A percentile compares a stretch with the other conserved stretches of the same genome.
These are phyloP conservation scores for Vitis labrusca DNA, from an alignment of 164 flowering plant genomes.

Conservation along the genomic window DNA sequence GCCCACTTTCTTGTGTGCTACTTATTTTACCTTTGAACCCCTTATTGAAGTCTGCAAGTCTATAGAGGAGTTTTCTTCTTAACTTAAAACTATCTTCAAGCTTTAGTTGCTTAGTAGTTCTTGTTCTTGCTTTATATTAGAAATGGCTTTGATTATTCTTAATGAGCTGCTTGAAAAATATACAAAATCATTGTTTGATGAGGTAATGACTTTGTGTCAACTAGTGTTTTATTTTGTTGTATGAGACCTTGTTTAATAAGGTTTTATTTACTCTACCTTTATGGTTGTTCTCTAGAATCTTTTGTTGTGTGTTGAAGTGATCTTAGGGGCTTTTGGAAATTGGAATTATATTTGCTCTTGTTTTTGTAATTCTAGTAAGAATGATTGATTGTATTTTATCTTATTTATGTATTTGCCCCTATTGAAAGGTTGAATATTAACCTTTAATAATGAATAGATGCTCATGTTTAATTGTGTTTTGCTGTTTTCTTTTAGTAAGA, in stretches of 20 bases:
- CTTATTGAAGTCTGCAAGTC: background rate
- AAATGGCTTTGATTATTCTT: conserved; percentile 11
- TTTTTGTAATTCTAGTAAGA: background rate
- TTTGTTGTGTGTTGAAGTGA: background rate
- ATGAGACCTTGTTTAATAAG: background rate
- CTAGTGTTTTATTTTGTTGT: too few relatives aligned
- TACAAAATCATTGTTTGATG: conserved; percentile 8
- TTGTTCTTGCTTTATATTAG: background rate
- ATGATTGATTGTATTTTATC: background rate
- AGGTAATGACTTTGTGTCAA: background rate
- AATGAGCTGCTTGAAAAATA: conserved; percentile 8
- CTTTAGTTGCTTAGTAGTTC: background rate
- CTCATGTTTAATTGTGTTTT: background rate
- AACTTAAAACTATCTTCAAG: background rate
- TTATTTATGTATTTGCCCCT: background rate
- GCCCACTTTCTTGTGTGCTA: background rate
- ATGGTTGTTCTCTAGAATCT: background rate
- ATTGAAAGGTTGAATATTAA: too few relatives aligned
- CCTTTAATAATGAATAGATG: background rate
- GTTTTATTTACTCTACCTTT: background rate
- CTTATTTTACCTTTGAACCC: background rate
- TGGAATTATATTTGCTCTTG: background rate
- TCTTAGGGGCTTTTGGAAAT: background rate
- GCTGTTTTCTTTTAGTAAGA: background rate
- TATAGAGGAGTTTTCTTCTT: background rate